Evolutionary conservation across 148 eudicot species (phyloP).

Genomic region (Oxyria digyna): DNA sequence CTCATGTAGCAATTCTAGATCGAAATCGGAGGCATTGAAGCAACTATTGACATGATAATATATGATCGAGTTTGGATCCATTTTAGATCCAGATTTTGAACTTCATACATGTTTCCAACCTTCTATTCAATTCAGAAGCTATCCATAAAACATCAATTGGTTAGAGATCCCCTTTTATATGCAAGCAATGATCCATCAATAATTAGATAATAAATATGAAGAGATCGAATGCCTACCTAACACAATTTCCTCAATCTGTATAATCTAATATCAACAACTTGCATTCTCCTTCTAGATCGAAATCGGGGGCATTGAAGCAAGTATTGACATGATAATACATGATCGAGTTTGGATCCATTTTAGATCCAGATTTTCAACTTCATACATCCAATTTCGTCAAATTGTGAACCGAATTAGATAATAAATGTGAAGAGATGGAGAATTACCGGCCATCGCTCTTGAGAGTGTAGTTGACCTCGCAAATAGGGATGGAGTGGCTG

Average conservation of each 20-base stretch:
- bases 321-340: too few species aligned
- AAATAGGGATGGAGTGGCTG: slow-evolving; percentile 44
- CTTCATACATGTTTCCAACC: background rate
- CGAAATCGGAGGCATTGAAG: background rate
- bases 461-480: slow-evolving; percentile 44
- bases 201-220: background rate
- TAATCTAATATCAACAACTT: too few species aligned
- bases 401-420: too few species aligned
- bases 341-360: too few species aligned
- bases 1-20: too few species aligned
- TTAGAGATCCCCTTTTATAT: background rate
- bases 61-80: background rate
- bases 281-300: too few species aligned
- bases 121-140: background rate
- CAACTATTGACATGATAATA: background rate
- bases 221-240: background rate
- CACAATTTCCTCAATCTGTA: background rate
- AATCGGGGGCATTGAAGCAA: background rate
- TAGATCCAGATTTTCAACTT: too few species aligned
- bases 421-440: background rate
- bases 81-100: background rate
- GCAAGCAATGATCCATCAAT: background rate
- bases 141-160: too few species aligned
- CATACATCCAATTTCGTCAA: too few species aligned
- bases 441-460: slow-evolving; percentile 44